Evolutionary conservation across 345 rosid genomes (phyloP), one percentile per base, ranked within the genome.

Genomic region (Laguncularia racemosa): DNA sequence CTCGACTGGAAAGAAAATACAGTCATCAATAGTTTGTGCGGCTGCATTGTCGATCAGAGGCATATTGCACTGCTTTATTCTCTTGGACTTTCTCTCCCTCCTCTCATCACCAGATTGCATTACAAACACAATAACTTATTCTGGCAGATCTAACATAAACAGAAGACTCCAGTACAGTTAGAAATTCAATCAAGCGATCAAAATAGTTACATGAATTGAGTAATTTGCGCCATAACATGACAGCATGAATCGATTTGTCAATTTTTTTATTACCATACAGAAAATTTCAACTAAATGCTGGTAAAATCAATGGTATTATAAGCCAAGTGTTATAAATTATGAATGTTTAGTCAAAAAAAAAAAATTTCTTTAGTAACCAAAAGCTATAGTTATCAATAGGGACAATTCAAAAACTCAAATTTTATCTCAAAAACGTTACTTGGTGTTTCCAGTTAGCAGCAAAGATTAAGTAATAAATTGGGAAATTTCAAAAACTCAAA

Each of bases 1-100:
- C 72, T 89, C 91, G 4, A 89, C 72, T 6, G 85, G 75, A 63
- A 86, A 86, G 68, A 65, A 46, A 69, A 62, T 71, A 6, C 77
- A 67, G 44, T 78, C 83, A 49, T 73, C 77, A 10, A 49, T 18
- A 59, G 59, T 66, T 62, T 73, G 88, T 1, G 73, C 53, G 33
- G 69, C 59, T 14, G 67, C 65, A 58, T 49, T 57, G 44, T 86
- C 86, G 1, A 84, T 81, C 62, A 73, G 49, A 28, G 84, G 82
- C 88, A 84, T 86, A 12, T 78, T 54, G 73, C 48, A 67, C 21
- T 76, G 65, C 62, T 83, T 76, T 17, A 67, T 55, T 50, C 76
- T 75, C 78, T 83, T 85, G 73, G 62, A 71, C 60, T 55, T 76
- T 80, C 66, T 77, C 69, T 59, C 69, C 71, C 65, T 62, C n/a